Evolutionary conservation across 495 filamentous ascomycete genomes (phyloP).

Genomic region (Penicillium psychrofluorescens): DNA sequence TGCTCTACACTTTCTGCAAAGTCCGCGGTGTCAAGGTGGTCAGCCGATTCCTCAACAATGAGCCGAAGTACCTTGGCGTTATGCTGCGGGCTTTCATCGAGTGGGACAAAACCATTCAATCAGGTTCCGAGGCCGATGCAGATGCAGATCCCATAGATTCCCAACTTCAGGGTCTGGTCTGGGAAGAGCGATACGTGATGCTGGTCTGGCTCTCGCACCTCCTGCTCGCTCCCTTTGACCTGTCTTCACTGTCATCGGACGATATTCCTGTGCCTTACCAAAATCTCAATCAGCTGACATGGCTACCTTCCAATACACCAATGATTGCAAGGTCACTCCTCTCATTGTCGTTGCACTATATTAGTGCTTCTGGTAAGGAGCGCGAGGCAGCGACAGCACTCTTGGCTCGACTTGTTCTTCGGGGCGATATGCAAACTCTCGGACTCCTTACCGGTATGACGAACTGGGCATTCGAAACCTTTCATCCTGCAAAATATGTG

Average conservation of each 20-base stretch:
- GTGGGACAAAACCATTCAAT: slow-evolving; percentile 24
- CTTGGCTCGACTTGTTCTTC: slow-evolving; percentile 72
- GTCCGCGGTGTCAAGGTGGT: slow-evolving; percentile 90
- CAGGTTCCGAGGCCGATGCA: neutral
- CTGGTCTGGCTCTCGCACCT: slow-evolving; percentile 92
- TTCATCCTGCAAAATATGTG: slow-evolving; percentile 31
- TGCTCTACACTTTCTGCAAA: slow-evolving; percentile 91
- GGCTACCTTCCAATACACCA: slow-evolving; percentile 45
- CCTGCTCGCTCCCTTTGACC: slow-evolving; percentile 86
- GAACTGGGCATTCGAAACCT: slow-evolving; percentile 55
- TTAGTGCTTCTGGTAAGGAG: slow-evolving; percentile 74
- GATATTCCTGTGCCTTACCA: slow-evolving; percentile 27
- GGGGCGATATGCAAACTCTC: slow-evolving; percentile 78
- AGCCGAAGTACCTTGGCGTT: slow-evolving; percentile 73
- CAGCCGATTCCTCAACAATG: slow-evolving; percentile 79
- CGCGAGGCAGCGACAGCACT: slow-evolving; percentile 75
- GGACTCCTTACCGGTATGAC: slow-evolving; percentile 60
- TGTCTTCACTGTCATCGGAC: slow-evolving; percentile 71
- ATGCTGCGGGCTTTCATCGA: slow-evolving; percentile 60
- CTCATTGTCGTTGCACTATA: slow-evolving; percentile 59
- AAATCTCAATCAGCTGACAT: slow-evolving; percentile 12
- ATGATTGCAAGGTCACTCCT: slow-evolving; percentile 64
- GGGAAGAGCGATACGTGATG: slow-evolving; percentile 85
- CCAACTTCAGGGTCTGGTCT: slow-evolving; percentile 40
- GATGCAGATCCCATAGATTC: slow-evolving; percentile 1